These are phyloP conservation scores for Ceratocystiopsis brevicomis DNA, from an alignment of 2,329 filamentous ascomycete species.

Conservation along the genomic window DNA sequence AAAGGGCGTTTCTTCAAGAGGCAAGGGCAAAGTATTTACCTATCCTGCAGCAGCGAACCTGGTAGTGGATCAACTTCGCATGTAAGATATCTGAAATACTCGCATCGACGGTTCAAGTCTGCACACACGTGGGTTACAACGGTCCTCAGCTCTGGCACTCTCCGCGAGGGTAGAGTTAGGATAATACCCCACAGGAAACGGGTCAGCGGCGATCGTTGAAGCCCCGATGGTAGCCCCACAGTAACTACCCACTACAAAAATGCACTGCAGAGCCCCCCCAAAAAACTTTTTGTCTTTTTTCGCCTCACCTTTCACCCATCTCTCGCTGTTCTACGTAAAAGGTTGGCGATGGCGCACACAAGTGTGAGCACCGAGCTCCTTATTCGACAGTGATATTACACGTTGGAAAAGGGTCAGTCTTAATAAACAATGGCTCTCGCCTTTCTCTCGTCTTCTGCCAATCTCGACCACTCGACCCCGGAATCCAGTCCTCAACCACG, in stretches of 20 bases:
- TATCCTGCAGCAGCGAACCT: no score
- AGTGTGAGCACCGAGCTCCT: background rate
- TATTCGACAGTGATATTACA: background rate
- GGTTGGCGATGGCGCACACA: background rate
- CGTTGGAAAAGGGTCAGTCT: background rate
- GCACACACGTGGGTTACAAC: no score
- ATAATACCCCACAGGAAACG: no score
- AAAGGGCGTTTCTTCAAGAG: no score
- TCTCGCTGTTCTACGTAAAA: background rate
- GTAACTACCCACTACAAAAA: background rate
- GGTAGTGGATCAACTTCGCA: no score
- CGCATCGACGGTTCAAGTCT: no score
- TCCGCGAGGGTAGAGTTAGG: no score
- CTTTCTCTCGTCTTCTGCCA: background rate
- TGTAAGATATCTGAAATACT: no score
- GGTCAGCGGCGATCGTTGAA: no score
- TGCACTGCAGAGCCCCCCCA: background rate
- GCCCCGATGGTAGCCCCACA: no score
- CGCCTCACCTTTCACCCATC: background rate
- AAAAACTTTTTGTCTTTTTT: background rate
- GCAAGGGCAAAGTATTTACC: no score
- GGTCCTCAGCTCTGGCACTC: no score
- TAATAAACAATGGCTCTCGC: background rate
- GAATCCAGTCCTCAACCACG: background rate
- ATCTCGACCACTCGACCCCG: background rate